phyloP scores from a whole-genome alignment of 2,329 filamentous ascomycete genomes.

The Epichloe typhina region DNA sequence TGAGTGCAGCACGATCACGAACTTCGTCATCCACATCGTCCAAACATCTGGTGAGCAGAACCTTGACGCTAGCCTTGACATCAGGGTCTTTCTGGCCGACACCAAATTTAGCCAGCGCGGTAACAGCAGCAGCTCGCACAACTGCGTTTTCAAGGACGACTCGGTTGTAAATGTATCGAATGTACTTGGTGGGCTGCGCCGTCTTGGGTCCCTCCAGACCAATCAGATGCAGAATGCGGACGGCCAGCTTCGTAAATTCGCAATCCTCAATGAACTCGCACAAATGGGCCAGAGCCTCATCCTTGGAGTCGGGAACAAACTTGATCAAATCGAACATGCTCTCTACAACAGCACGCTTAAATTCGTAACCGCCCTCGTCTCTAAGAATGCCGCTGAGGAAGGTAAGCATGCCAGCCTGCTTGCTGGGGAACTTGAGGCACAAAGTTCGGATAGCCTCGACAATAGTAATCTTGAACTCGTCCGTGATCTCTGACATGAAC shows the following conservation, averaged over 20 bases:
- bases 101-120: constrained; percentile 90
- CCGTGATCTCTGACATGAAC: constrained; percentile 98
- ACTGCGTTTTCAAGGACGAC: constrained; percentile 96
- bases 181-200: constrained; percentile 92
- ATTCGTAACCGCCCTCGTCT: constrained; percentile 95
- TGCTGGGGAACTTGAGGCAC: constrained; percentile 94
- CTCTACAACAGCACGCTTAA: constrained; percentile 94
- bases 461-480: constrained; percentile 99
- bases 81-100: constrained; percentile 93
- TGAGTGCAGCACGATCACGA: constrained; percentile 84
- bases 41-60: constrained; percentile 82
- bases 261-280: constrained; percentile 99
- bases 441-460: constrained; percentile 94
- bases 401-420: constrained; percentile 93
- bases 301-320: constrained; percentile 81
- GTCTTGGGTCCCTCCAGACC: constrained; percentile 93
- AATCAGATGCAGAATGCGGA: constrained; percentile 86
- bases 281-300: constrained; percentile 77
- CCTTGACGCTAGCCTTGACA: constrained; percentile 88
- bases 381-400: constrained; percentile 95
- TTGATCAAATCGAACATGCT: constrained; percentile 99
- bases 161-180: constrained; percentile 97
- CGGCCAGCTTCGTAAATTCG: constrained; percentile 95
- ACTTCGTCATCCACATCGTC: constrained; percentile 98
- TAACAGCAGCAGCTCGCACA: constrained; percentile 87